These are phyloP conservation scores for Blepharisma japonicum DNA, from an alignment of 73 alveolate species.

Conservation along the genomic window DNA sequence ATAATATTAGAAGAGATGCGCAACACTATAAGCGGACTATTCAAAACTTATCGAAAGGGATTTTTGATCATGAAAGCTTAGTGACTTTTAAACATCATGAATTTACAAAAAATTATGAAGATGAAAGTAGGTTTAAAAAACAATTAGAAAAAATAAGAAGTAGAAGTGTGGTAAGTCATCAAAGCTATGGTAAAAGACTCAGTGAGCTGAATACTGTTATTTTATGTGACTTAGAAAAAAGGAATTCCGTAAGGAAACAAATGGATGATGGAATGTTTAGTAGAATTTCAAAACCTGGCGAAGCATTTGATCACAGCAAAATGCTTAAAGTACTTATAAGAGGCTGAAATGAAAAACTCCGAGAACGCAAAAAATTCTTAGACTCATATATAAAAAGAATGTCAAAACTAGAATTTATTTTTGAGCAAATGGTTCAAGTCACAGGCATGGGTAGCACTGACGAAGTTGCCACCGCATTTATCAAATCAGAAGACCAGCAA, in stretches of 20 bases:
- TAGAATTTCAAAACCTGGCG: slow-evolving; percentile 29
- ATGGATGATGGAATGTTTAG: not conserved
- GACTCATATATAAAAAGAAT: slow-evolving; percentile 57
- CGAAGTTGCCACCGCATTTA: slow-evolving; percentile 72
- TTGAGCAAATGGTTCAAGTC: slow-evolving; percentile 63
- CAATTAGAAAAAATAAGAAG: slow-evolving; percentile 40
- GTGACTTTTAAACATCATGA: slow-evolving; percentile 42
- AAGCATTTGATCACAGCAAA: slow-evolving; percentile 32
- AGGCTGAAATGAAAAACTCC: slow-evolving; percentile 54
- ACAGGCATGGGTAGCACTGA: slow-evolving; percentile 64
- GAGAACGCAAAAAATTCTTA: slow-evolving; percentile 60
- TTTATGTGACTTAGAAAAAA: not conserved
- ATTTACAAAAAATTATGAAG: slow-evolving; percentile 31
- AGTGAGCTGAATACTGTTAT: not conserved
- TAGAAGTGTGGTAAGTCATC: not conserved
- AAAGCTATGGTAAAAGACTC: not conserved
- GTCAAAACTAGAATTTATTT: slow-evolving; percentile 64
- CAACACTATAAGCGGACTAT: slow-evolving; percentile 30
- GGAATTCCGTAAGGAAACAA: not conserved
- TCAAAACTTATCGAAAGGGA: slow-evolving; percentile 24
- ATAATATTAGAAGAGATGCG: slow-evolving; percentile 54
- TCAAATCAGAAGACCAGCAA: slow-evolving; percentile 72
- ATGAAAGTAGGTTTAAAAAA: slow-evolving; percentile 38
- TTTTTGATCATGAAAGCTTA: slow-evolving; percentile 30
- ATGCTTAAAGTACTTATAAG: not conserved